phyloP scores from a whole-genome alignment of 1,139 yeast species.

The Protomyces pachydermus region DNA sequence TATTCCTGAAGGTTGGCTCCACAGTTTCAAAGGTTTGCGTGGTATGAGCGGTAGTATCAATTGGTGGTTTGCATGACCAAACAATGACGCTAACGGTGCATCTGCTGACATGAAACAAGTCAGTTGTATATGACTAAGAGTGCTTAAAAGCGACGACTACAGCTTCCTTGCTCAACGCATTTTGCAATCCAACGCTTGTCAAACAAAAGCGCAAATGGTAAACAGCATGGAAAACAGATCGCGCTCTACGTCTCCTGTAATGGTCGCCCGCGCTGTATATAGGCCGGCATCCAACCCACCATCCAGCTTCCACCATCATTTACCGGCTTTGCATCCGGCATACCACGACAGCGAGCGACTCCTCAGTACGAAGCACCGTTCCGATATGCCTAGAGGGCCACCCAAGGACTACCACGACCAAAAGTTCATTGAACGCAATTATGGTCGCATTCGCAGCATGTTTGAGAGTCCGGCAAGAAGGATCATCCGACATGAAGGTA shows the following conservation, averaged over 20 bases:
- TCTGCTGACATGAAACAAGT: background rate
- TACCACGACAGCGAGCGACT: background rate
- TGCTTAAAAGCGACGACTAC: too few relatives aligned
- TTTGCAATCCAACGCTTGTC: background rate
- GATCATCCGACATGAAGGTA: slow-evolving; percentile 29
- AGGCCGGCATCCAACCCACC: background rate
- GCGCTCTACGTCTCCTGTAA: background rate
- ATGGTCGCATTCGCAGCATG: slow-evolving; percentile 20
- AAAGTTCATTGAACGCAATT: slow-evolving; percentile 19
- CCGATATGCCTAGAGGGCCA: background rate
- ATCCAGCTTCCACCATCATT: background rate
- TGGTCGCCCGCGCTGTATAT: background rate
- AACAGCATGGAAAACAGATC: background rate
- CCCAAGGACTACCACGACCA: slow-evolving; percentile 21
- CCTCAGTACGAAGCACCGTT: background rate
- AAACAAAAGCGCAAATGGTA: background rate
- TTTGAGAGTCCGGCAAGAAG: slow-evolving; percentile 15
- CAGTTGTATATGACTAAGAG: too few relatives aligned
- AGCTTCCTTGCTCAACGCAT: background rate
- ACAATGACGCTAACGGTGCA: background rate
- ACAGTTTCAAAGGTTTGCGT: slow-evolving; percentile 17
- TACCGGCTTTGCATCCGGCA: background rate
- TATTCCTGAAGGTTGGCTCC: slow-evolving; percentile 21
- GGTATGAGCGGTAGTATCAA: slow-evolving; percentile 15
- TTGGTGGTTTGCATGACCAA: slow-evolving; percentile 20